phyloP scores from a whole-genome alignment of 352 stramenopile species.

The Phytophthora capsici region DNA sequence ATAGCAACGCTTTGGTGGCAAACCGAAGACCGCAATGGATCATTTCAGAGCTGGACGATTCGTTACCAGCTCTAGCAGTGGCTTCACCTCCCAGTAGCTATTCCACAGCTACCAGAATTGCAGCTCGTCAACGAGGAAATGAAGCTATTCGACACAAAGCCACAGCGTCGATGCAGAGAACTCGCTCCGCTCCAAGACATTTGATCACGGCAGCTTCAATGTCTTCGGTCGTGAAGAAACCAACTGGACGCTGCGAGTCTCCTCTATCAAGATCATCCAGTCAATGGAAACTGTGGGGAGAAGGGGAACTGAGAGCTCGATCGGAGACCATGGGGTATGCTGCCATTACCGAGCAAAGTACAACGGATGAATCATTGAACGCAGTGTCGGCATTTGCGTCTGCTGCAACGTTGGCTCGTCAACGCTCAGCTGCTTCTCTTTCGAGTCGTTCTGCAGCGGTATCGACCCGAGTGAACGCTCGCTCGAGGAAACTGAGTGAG shows the following conservation, averaged over 20 bases:
- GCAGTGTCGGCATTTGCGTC: conserved; percentile 61
- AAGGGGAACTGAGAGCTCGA: conserved; percentile 12
- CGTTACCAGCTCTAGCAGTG: conserved; percentile 25
- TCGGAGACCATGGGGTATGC: conserved; percentile 26
- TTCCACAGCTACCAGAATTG: conserved; percentile 24
- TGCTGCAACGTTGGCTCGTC: conserved; percentile 54
- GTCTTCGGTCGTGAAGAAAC: conserved; percentile 28
- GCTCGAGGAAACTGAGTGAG: conserved; percentile 13
- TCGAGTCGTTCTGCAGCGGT: conserved; percentile 46
- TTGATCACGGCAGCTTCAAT: conserved; percentile 31
- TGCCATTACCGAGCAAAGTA: not conserved
- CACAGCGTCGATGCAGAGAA: not conserved
- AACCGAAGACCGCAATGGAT: conserved; percentile 39
- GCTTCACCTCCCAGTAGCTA: conserved; percentile 9
- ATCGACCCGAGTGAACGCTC: conserved; percentile 31
- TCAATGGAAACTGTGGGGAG: conserved; percentile 37
- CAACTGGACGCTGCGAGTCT: conserved; percentile 15
- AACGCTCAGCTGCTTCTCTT: conserved; percentile 63
- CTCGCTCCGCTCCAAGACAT: conserved; percentile 13
- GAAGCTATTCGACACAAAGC: conserved; percentile 3
- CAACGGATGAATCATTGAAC: conserved; percentile 32
- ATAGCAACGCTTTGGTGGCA: not conserved
- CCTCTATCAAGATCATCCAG: conserved; percentile 18
- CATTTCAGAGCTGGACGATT: conserved; percentile 64
- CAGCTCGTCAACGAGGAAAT: conserved; percentile 6